Percentiles rank a stretch among this genome's conserved stretches.
Evolutionary conservation across 441 rosid genomes (phyloP).

Genomic region (Eugenia klotzschiana): DNA sequence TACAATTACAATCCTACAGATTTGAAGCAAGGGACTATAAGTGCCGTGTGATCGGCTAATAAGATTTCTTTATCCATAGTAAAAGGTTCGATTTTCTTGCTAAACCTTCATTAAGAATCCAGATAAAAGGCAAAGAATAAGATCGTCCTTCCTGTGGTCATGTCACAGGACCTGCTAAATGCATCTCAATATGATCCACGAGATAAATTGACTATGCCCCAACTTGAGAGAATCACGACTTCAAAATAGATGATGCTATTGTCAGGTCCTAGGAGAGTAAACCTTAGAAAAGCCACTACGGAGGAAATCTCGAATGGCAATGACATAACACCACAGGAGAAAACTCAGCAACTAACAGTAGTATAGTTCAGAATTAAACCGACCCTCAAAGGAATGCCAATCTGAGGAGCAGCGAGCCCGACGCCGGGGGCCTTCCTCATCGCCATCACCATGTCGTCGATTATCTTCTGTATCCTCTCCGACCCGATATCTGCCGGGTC

Average conservation of each 20-base stretch:
- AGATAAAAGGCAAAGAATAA: not conserved
- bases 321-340: not conserved
- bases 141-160: not conserved
- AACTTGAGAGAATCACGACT: not conserved
- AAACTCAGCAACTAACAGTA: not conserved
- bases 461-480: constrained; percentile 70
- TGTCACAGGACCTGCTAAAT: not conserved
- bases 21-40: not conserved
- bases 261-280: not conserved
- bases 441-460: constrained; percentile 58
- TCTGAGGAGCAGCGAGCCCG: constrained; percentile 94
- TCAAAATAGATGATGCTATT: not conserved
- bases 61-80: not conserved
- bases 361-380: not conserved
- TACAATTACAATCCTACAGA: not conserved
- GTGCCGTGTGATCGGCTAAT: not conserved
- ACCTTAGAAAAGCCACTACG: not conserved
- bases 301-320: not conserved
- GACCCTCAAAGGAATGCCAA: constrained; percentile 70
- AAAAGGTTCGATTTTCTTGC: not conserved
- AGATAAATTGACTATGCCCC: not conserved
- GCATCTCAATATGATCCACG: not conserved
- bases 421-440: constrained; percentile 89
- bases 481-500: constrained; percentile 59
- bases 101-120: not conserved